Conservation (phyloP, 306 rosid species). For the Medicago lupulina region DNA sequence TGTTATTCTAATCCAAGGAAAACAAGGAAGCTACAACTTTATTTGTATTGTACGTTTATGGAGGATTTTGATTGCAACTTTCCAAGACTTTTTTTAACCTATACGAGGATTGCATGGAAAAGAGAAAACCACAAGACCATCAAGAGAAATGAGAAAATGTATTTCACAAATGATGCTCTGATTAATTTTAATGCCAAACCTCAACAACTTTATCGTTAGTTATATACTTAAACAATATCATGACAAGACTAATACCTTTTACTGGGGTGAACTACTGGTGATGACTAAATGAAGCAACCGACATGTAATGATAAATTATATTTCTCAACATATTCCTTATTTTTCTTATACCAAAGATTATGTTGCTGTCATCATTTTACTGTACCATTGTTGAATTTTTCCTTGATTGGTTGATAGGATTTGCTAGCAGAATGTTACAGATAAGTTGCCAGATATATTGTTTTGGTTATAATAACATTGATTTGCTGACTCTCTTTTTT, state of each 20-base stretch:
- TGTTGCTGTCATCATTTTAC: conserved; percentile 25
- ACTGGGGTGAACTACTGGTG: not conserved
- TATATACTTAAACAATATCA: conserved; percentile 11
- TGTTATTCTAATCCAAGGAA: conserved; percentile 6
- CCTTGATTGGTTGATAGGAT: conserved; percentile 16
- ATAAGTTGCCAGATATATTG: conserved; percentile 18
- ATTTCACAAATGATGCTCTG: not conserved
- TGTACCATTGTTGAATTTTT: conserved; percentile 25
- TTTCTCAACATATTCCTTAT: conserved; percentile 22
- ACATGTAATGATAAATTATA: not conserved
- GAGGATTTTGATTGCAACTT: not conserved
- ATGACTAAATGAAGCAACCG: conserved; percentile 18
- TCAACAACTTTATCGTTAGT: not conserved
- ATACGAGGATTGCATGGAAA: conserved; percentile 9
- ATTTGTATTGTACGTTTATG: not conserved
- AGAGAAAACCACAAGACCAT: not conserved
- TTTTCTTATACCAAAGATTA: conserved; percentile 22
- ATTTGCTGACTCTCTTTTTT: conserved; percentile 27
- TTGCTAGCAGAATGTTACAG: conserved; percentile 8
- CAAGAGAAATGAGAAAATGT: not conserved
- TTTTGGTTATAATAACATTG: conserved; percentile 22
- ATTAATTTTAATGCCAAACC: not conserved
- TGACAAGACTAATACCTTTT: not conserved
- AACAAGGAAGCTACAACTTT: not conserved
- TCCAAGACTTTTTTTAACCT: not conserved